Evolutionary conservation across 352 stramenopile species (phyloP), one percentile per base, ranked within the genome.

Genomic region (Globisporangium orthogonon): DNA sequence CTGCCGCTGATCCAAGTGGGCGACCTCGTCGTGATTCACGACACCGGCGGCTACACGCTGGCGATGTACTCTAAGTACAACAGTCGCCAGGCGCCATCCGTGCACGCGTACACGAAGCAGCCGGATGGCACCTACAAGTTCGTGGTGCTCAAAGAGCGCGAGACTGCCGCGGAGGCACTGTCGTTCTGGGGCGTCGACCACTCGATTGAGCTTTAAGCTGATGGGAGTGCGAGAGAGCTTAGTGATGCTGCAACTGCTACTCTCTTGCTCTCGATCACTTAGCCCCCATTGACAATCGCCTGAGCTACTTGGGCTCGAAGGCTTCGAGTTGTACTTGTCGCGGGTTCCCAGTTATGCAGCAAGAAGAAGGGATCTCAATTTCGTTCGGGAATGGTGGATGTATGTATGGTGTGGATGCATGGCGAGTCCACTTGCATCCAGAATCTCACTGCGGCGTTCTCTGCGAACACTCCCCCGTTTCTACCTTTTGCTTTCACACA

Each of bases 61-160:
- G 89, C 83, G 43, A 94, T 96, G 74, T 77, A 88, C 49, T 95
- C 77, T 48, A 94, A 87, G 63, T 94, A 97, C 69, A 96, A 94
- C 69, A 96, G 85, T 51, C 72, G 86, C 14, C 71, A 87, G 61
- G 71, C 85, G 4, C 76, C 85, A 2, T 69, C 83, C 0, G 69
- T 88, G 43, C 91, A 75, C 37, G 86, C 71, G 35, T 95, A 91
- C 69, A 47, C 61, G 13, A 54, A 39, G 3, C 53, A 37, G n/a
- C 7, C n/a, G 15, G 51, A 46, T 13, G 60, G 50, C 48, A 30
- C 51, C 45, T 47, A 82, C 49, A 61, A 77, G 60, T 87, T 94
- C 58, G 69, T 67, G 17, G 46, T 83, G 56, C 65, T 92, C 44
- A 89, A 89, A 48, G 63, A 78, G 18, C 73, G 79, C 43, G 84